A percentile compares a stretch with the other conserved stretches of the same genome.
Evolutionary conservation across 2,329 filamentous ascomycete species (phyloP).

Genomic region (Colletotrichum simmondsii): DNA sequence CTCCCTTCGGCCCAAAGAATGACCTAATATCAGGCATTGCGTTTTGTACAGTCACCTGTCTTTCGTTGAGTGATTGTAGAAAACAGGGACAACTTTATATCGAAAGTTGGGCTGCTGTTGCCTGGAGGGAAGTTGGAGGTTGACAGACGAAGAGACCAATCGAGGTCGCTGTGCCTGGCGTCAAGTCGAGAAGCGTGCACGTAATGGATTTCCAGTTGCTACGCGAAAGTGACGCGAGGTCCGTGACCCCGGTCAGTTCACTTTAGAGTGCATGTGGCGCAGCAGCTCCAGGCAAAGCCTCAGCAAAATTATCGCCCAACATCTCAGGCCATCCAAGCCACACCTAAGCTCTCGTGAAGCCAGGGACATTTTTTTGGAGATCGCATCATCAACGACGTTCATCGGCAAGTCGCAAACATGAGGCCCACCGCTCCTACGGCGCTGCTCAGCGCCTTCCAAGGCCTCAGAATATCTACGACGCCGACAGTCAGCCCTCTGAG

Average conservation of each 20-base stretch:
- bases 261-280: slow-evolving; percentile 33
- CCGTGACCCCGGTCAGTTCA: slow-evolving; percentile 44
- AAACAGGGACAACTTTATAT: background rate
- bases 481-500: slow-evolving; percentile 52
- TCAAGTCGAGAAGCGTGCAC: slow-evolving; percentile 11
- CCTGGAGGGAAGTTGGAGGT: slow-evolving; percentile 11
- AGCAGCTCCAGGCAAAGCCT: slow-evolving; percentile 31
- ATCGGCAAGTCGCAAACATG: slow-evolving; percentile 53
- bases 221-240: slow-evolving; percentile 60
- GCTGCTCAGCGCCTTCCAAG: slow-evolving; percentile 62
- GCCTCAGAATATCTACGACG: slow-evolving; percentile 57
- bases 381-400: slow-evolving; percentile 37
- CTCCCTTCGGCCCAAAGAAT: slow-evolving; percentile 86
- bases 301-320: slow-evolving; percentile 19
- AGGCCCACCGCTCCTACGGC: slow-evolving; percentile 55
- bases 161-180: slow-evolving; percentile 20
- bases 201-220: slow-evolving; percentile 27
- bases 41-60: background rate
- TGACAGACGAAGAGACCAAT: background rate
- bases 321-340: slow-evolving; percentile 39
- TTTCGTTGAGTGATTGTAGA: background rate
- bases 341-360: slow-evolving; percentile 15
- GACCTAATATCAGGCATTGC: slow-evolving; percentile 90
- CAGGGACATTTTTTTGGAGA: slow-evolving; percentile 46
- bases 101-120: slow-evolving; percentile 14